Evolutionary conservation across 768 basidiomycete species (phyloP).

Genomic region (Russula olivacea): DNA sequence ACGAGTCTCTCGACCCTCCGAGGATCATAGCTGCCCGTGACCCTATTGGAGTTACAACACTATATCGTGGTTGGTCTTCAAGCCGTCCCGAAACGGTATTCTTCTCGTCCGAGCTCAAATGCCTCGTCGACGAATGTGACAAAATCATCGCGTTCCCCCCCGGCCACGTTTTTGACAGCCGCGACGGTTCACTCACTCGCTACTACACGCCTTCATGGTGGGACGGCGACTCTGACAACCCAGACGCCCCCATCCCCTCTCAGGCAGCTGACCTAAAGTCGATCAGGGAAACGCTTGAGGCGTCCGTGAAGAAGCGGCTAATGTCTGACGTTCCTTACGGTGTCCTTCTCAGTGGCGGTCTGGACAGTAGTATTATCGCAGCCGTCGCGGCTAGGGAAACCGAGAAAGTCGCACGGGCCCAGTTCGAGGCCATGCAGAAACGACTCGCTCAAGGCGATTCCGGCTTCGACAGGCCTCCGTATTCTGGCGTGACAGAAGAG

Average conservation of each 20-base stretch:
- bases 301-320: constrained; percentile 86
- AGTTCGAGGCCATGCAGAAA: constrained; percentile 62
- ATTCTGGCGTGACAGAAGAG: constrained; percentile 43
- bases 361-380: constrained; percentile 95
- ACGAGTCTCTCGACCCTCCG: constrained; percentile 84
- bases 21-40: constrained; percentile 95
- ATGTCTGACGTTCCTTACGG: constrained; percentile 99
- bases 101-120: constrained; percentile 96
- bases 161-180: constrained; percentile 92
- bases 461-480: constrained; percentile 55
- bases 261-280: constrained; percentile 56
- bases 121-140: constrained; percentile 87
- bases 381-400: constrained; percentile 93
- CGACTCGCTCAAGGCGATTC: constrained; percentile 49
- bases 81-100: constrained; percentile 74
- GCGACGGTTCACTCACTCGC: constrained; percentile 64
- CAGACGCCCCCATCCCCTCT: constrained; percentile 51
- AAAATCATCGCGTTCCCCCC: constrained; percentile 94
- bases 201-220: constrained; percentile 92
- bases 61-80: constrained; percentile 95
- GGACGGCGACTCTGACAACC: constrained; percentile 67
- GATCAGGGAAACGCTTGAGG: constrained; percentile 79
- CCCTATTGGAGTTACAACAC: constrained; percentile 96
- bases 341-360: constrained; percentile 88
- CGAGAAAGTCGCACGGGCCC: constrained; percentile 79